Evolutionary conservation across 306 rosid species (phyloP).

Genomic region (Potentilla sterilis): DNA sequence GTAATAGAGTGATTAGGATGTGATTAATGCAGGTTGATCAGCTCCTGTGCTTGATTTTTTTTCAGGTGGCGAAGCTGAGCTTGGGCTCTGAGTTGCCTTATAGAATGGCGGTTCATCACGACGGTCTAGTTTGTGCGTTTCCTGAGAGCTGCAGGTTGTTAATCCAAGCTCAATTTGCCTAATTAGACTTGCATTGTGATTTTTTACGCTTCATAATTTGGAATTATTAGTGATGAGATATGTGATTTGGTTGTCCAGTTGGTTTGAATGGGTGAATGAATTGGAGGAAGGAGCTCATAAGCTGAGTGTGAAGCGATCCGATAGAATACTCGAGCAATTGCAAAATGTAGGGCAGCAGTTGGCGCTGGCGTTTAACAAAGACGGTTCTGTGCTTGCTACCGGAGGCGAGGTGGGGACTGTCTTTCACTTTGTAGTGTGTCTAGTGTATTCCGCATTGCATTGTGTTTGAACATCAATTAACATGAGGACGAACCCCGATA

Average conservation of each 20-base stretch:
- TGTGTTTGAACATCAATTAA: too few relatives aligned
- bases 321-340: conserved; percentile 47
- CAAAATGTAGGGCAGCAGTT: conserved; percentile 73
- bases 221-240: neutral
- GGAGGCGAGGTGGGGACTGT: conserved; percentile 75
- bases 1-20: neutral
- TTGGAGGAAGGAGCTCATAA: conserved; percentile 36
- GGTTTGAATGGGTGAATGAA: conserved; percentile 59
- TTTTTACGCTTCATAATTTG: neutral
- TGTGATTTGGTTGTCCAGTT: conserved; percentile 40
- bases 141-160: conserved; percentile 67
- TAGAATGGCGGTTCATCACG: conserved; percentile 77
- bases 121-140: conserved; percentile 78
- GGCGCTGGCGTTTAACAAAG: conserved; percentile 66
- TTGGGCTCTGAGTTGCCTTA: conserved; percentile 78
- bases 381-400: conserved; percentile 72
- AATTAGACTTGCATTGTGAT: neutral
- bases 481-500: too few relatives aligned
- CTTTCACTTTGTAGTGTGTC: conserved; percentile 23
- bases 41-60: neutral
- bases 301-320: conserved; percentile 49
- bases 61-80: conserved; percentile 59
- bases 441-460: too few relatives aligned
- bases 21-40: neutral
- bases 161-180: neutral